Evolutionary conservation across 495 filamentous ascomycete species (phyloP).

Genomic region (Aspergillus hancockii): DNA sequence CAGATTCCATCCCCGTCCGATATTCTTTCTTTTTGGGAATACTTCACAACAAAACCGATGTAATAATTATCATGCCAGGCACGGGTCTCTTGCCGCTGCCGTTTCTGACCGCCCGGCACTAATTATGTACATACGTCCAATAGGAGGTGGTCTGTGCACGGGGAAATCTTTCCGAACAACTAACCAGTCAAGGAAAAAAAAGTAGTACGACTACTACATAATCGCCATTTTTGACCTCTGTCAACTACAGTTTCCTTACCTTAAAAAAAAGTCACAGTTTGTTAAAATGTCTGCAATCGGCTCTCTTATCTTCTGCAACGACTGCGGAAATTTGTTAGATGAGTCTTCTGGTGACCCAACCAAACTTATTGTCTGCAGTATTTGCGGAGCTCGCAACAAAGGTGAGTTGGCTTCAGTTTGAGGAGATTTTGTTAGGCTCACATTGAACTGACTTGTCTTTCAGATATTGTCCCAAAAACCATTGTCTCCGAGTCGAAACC

Average conservation of each 20-base stretch:
- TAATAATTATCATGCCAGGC: constrained; percentile 31
- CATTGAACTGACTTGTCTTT: constrained; percentile 5
- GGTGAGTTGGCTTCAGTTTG: constrained; percentile 49
- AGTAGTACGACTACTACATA: constrained; percentile 21
- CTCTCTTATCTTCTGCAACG: constrained; percentile 89
- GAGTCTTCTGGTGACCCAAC: constrained; percentile 72
- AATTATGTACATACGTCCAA: constrained; percentile 21
- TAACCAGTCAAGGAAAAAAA: constrained; percentile 18
- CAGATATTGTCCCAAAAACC: constrained; percentile 79
- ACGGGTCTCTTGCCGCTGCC: constrained; percentile 34
- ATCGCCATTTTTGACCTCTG: neutral
- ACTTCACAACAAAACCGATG: constrained; percentile 16
- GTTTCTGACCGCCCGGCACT: constrained; percentile 36
- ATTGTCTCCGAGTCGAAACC: constrained; percentile 83
- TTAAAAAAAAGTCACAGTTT: neutral
- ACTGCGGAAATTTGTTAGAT: constrained; percentile 89
- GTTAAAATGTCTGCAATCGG: constrained; percentile 81
- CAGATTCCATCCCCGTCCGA: constrained; percentile 17
- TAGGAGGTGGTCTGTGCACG: constrained; percentile 32
- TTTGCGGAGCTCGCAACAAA: constrained; percentile 82
- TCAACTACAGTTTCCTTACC: neutral
- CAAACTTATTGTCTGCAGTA: constrained; percentile 74
- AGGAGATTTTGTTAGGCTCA: constrained; percentile 6
- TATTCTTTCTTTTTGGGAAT: constrained; percentile 2
- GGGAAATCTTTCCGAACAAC: constrained; percentile 23